Percentiles rank a stretch among this genome's conserved stretches.
These are phyloP conservation scores for Quillaja saponaria DNA, from an alignment of 306 rosid species.

Conservation along the genomic window DNA sequence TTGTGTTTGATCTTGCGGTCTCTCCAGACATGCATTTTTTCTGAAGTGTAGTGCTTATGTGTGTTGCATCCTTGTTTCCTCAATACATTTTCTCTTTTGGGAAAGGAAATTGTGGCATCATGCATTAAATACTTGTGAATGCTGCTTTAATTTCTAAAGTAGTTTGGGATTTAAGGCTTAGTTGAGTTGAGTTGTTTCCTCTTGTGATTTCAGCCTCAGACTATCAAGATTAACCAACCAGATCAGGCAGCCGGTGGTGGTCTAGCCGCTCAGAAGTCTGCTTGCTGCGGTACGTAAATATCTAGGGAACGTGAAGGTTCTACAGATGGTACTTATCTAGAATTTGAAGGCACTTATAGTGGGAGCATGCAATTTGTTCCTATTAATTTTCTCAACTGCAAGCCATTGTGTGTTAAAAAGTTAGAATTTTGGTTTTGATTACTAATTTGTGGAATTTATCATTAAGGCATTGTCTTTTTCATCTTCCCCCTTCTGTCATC, in stretches of 20 bases:
- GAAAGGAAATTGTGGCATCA: slow-evolving; percentile 12
- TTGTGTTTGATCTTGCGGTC: slow-evolving; percentile 5
- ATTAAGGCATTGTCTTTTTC: slow-evolving; percentile 21
- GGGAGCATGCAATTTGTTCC: slow-evolving; percentile 38
- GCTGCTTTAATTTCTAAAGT: background rate
- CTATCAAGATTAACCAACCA: slow-evolving; percentile 64
- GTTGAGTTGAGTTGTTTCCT: too few relatives aligned
- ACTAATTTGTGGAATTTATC: slow-evolving; percentile 34
- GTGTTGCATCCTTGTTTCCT: background rate
- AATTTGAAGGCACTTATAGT: slow-evolving; percentile 33
- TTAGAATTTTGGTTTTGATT: slow-evolving; percentile 28
- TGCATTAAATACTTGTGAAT: background rate
- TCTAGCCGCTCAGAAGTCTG: slow-evolving; percentile 60
- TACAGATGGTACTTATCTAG: slow-evolving; percentile 24
- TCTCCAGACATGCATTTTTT: slow-evolving; percentile 8
- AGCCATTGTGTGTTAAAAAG: slow-evolving; percentile 34
- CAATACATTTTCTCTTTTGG: background rate
- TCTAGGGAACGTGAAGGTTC: slow-evolving; percentile 32
- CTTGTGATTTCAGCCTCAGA: slow-evolving; percentile 55
- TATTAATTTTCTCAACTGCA: slow-evolving; percentile 35
- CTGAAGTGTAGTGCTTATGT: background rate
- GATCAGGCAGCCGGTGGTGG: slow-evolving; percentile 45
- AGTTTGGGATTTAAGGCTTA: too few relatives aligned
- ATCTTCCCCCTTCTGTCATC: slow-evolving; percentile 1
- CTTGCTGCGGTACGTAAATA: slow-evolving; percentile 68